Conservation (phyloP, 73 alveolate genomes). For the Paramecium pentaurelia region DNA sequence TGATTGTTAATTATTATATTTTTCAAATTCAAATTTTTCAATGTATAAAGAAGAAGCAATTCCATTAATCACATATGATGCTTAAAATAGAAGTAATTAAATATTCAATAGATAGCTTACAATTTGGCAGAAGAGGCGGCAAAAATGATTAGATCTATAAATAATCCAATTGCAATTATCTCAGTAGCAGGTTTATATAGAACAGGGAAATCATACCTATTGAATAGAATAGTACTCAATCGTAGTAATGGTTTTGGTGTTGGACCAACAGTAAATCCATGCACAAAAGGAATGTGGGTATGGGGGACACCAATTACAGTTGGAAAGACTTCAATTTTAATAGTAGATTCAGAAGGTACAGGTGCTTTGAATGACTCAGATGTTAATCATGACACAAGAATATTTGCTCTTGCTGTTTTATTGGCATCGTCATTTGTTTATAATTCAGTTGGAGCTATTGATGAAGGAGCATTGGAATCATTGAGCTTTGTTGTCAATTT, state of each 20-base stretch:
- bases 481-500: constrained; percentile 85
- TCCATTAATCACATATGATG: constrained; percentile 56
- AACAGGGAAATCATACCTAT: constrained; percentile 93
- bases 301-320: constrained; percentile 71
- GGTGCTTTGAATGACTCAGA: constrained; percentile 93
- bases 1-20: constrained; percentile 9
- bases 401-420: constrained; percentile 85
- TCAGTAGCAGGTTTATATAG: constrained; percentile 97
- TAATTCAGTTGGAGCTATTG: constrained; percentile 92
- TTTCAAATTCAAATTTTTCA: constrained; percentile 34
- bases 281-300: constrained; percentile 64
- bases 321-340: constrained; percentile 59
- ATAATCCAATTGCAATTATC: constrained; percentile 86
- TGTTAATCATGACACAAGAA: constrained; percentile 89
- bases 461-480: constrained; percentile 86
- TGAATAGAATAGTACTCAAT: constrained; percentile 84
- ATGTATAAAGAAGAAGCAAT: constrained; percentile 61
- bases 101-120: constrained; percentile 12
- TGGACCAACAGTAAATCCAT: constrained; percentile 69
- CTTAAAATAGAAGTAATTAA: constrained; percentile 46
- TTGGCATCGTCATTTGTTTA: constrained; percentile 86
- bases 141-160: constrained; percentile 72
- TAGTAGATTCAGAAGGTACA: constrained; percentile 91
- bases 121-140: constrained; percentile 76
- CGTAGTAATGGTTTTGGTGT: constrained; percentile 87